Conservation (phyloP, 768 basidiomycete genomes). For the Suillus lakei region DNA sequence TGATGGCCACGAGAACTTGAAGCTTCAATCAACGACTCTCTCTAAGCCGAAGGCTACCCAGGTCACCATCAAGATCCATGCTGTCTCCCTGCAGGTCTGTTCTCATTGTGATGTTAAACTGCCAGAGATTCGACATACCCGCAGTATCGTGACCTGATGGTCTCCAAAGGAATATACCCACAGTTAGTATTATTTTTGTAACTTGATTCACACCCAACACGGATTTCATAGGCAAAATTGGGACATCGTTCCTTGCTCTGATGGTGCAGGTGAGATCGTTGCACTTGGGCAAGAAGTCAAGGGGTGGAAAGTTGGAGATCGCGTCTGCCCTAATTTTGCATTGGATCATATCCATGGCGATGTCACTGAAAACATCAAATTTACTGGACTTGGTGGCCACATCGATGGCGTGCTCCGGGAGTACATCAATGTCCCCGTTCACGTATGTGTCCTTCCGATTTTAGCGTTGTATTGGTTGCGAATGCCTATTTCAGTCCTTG, state of each 20-base stretch:
- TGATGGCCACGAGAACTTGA: conserved; percentile 33
- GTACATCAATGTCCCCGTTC: conserved; percentile 54
- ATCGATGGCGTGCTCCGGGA: conserved; percentile 58
- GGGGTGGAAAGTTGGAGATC: conserved; percentile 58
- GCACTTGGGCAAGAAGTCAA: conserved; percentile 45
- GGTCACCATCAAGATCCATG: conserved; percentile 59
- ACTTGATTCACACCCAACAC: conserved; percentile 39
- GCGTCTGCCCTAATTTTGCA: conserved; percentile 58
- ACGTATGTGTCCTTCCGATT: conserved; percentile 31
- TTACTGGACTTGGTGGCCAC: conserved; percentile 49
- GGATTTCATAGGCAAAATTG: conserved; percentile 24
- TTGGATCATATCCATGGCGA: conserved; percentile 54
- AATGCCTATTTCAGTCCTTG: conserved; percentile 40
- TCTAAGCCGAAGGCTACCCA: conserved; percentile 47
- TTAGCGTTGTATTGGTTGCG: background rate
- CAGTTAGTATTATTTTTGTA: conserved; percentile 29
- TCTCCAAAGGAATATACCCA: conserved; percentile 46
- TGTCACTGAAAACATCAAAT: conserved; percentile 36
- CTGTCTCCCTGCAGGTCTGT: conserved; percentile 57
- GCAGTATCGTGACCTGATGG: conserved; percentile 55
- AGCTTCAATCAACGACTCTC: conserved; percentile 27
- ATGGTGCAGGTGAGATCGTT: conserved; percentile 63
- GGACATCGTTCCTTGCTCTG: conserved; percentile 43
- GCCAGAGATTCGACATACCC: background rate
- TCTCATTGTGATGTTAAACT: background rate